These are phyloP conservation scores for Diaporthe capsici DNA, from an alignment of 2,329 filamentous ascomycete species.

Conservation along the genomic window DNA sequence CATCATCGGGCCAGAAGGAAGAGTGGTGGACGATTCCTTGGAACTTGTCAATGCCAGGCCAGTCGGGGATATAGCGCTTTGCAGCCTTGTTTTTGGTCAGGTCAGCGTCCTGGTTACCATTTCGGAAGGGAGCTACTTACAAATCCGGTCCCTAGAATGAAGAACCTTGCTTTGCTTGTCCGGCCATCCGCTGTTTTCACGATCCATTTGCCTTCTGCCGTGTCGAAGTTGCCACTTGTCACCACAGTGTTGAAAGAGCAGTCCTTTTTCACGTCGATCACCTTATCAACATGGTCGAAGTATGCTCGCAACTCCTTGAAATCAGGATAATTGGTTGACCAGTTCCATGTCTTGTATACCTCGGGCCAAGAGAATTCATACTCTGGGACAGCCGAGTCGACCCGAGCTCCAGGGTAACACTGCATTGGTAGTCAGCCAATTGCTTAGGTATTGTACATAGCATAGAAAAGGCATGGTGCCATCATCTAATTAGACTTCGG, in stretches of 20 bases:
- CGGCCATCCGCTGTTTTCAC: slow-evolving; percentile 63
- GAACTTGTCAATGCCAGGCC: slow-evolving; percentile 72
- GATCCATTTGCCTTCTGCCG: slow-evolving; percentile 58
- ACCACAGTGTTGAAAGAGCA: slow-evolving; percentile 70
- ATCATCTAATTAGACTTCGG: neutral
- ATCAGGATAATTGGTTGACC: slow-evolving; percentile 65
- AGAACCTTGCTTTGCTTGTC: slow-evolving; percentile 62
- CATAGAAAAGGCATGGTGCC: neutral
- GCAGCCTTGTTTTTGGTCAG: slow-evolving; percentile 57
- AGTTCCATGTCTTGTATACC: slow-evolving; percentile 69
- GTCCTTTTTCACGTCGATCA: slow-evolving; percentile 69
- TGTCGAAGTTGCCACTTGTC: slow-evolving; percentile 65
- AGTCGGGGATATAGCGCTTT: slow-evolving; percentile 73
- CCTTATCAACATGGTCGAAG: slow-evolving; percentile 71
- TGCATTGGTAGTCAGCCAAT: neutral
- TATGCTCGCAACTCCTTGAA: slow-evolving; percentile 68
- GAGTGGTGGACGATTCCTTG: slow-evolving; percentile 72
- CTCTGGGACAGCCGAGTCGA: slow-evolving; percentile 67
- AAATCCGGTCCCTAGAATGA: slow-evolving; percentile 69
- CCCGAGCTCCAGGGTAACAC: slow-evolving; percentile 66
- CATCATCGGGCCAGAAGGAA: slow-evolving; percentile 71
- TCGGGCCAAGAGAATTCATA: slow-evolving; percentile 69
- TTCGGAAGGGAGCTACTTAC: slow-evolving; percentile 46
- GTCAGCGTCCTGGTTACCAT: neutral
- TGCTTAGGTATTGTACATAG: neutral